Percentiles rank a stretch among this genome's conserved stretches.
Evolutionary conservation across 345 rosid genomes (phyloP).

Genomic region (Acer saccharum): DNA sequence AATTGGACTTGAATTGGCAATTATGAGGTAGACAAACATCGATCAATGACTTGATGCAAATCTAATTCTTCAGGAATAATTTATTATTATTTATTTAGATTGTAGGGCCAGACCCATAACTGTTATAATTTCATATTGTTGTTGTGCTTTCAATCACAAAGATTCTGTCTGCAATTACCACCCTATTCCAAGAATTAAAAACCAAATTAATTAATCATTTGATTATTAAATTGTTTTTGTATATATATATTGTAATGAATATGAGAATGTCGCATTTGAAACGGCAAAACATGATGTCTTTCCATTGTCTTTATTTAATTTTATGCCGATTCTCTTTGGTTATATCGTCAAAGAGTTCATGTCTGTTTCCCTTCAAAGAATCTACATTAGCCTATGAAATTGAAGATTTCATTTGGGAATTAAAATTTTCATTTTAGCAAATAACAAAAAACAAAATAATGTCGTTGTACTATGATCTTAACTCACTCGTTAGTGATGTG

Average conservation of each 20-base stretch:
- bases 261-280: not conserved
- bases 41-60: not conserved
- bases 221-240: not conserved
- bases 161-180: not conserved
- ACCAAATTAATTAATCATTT: not conserved
- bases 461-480: too few relatives aligned
- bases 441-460: too few relatives aligned
- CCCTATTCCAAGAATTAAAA: slow-evolving; percentile 1
- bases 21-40: slow-evolving; percentile 6
- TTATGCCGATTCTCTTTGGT: not conserved
- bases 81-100: too few relatives aligned
- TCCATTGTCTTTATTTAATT: not conserved
- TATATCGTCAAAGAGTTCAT: not conserved
- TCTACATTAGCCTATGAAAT: not conserved
- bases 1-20: slow-evolving; percentile 17
- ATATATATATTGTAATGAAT: not conserved
- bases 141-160: not conserved
- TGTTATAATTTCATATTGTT: not conserved
- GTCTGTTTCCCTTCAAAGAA: not conserved
- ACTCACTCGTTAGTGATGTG: too few relatives aligned
- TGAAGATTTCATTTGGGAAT: not conserved
- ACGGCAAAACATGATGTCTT: not conserved
- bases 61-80: slow-evolving; percentile 5
- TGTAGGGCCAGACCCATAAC: slow-evolving; percentile 1
- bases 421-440: too few relatives aligned